Evolutionary conservation across 2,329 filamentous ascomycete species (phyloP).

Genomic region (Aspergillus ruber): DNA sequence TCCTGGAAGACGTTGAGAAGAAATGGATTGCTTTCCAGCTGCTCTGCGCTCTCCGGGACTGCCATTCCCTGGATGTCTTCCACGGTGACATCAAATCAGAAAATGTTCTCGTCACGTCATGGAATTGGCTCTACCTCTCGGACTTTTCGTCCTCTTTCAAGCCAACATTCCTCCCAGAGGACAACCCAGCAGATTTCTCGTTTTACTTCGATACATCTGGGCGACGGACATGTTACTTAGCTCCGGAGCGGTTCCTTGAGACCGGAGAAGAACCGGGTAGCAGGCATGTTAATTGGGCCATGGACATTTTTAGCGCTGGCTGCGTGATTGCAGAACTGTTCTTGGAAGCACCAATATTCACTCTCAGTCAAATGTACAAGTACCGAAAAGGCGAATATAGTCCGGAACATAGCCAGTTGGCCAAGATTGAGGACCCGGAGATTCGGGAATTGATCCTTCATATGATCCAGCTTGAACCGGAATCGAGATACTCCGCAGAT

Average conservation of each 20-base stretch:
- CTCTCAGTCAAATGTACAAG: constrained; percentile 89
- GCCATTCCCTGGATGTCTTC: constrained; percentile 79
- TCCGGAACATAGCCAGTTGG: constrained; percentile 70
- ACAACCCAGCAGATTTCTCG: constrained; percentile 94
- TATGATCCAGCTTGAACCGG: constrained; percentile 93
- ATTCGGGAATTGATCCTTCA: constrained; percentile 83
- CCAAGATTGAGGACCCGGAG: constrained; percentile 79
- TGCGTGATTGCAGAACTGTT: constrained; percentile 97
- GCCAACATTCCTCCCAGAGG: constrained; percentile 84
- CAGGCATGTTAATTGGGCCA: constrained; percentile 73
- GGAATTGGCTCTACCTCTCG: constrained; percentile 98
- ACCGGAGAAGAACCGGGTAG: constrained; percentile 60
- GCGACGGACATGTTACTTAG: constrained; percentile 86
- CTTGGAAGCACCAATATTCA: constrained; percentile 93
- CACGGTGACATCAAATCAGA: constrained; percentile 99
- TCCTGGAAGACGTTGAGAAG: constrained; percentile 95
- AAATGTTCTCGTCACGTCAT: constrained; percentile 93
- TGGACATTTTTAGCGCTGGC: constrained; percentile 96
- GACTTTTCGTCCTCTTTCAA: constrained; percentile 97
- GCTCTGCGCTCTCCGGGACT: constrained; percentile 84
- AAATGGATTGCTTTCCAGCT: constrained; percentile 98
- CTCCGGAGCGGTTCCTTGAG: constrained; percentile 82
- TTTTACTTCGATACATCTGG: constrained; percentile 96
- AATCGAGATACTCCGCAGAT: constrained; percentile 85
- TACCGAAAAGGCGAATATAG: constrained; percentile 92